Evolutionary conservation across 805 yeast genomes (phyloP).

Genomic region (Candida germanica): DNA sequence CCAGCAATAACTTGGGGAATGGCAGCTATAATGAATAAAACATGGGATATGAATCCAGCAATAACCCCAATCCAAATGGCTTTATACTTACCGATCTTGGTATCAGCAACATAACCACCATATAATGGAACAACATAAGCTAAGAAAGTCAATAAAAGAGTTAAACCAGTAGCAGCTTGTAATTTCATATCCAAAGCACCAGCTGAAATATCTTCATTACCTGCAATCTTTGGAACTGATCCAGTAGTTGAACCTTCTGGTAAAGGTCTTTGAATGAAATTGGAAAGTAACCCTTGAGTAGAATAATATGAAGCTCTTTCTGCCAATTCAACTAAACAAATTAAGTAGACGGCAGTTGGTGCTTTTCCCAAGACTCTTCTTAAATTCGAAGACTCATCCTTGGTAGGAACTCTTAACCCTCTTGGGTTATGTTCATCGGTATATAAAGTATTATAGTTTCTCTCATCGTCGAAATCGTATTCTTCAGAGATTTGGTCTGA

Average conservation of each 20-base stretch:
- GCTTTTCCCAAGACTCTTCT: conserved; percentile 45
- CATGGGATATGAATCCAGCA: conserved; percentile 46
- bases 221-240: conserved; percentile 29
- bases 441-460: conserved; percentile 19
- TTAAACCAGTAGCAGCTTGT: conserved; percentile 45
- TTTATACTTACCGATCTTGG: conserved; percentile 44
- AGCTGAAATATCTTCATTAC: conserved; percentile 32
- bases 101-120: conserved; percentile 54
- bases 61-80: conserved; percentile 49
- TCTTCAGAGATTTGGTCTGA: conserved; percentile 14
- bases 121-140: conserved; percentile 51
- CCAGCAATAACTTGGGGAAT: conserved; percentile 36
- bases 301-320: conserved; percentile 57
- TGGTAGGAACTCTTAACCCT: conserved; percentile 37
- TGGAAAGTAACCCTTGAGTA: conserved; percentile 40
- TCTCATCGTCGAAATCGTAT: conserved; percentile 22
- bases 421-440: conserved; percentile 34
- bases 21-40: conserved; percentile 48
- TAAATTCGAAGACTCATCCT: conserved; percentile 21
- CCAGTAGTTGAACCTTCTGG: conserved; percentile 49
- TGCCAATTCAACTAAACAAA: conserved; percentile 50
- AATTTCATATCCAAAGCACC: conserved; percentile 51
- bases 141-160: conserved; percentile 44
- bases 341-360: conserved; percentile 47
- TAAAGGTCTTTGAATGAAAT: conserved; percentile 51